phyloP scores from a whole-genome alignment of 148 eudicot genomes.

The Fagopyrum homotropicum region DNA sequence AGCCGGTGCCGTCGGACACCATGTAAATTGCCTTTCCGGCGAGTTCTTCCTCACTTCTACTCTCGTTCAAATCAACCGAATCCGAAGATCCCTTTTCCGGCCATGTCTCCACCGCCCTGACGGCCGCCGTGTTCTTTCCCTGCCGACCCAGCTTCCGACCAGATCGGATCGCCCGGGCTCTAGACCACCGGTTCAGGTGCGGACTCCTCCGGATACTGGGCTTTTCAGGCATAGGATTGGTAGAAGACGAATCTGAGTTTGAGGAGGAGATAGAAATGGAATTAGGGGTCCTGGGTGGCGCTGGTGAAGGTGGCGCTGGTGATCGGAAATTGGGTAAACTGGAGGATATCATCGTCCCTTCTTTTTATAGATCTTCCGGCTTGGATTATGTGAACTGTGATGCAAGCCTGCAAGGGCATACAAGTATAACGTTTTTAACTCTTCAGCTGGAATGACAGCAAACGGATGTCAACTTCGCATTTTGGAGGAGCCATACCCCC shows the following conservation, averaged over 20 bases:
- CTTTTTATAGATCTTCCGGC: not conserved
- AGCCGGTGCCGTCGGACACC: conserved; percentile 92
- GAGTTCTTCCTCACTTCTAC: conserved; percentile 12
- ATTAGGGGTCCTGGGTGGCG: not conserved
- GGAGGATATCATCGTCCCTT: not conserved
- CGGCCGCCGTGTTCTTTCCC: conserved; percentile 8
- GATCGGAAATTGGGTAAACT: conserved; percentile 3
- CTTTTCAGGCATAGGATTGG: conserved; percentile 26
- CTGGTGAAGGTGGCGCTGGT: not conserved
- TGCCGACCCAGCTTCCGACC: conserved; percentile 54
- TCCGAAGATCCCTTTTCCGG: not conserved
- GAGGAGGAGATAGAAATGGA: not conserved
- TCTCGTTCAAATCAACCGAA: conserved; percentile 3
- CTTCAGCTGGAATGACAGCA: too few species aligned
- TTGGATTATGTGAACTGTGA: too few species aligned
- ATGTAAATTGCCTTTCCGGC: conserved; percentile 64
- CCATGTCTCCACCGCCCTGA: conserved; percentile 1
- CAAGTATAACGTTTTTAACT: too few species aligned
- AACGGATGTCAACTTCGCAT: too few species aligned
- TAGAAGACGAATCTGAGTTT: conserved; percentile 1
- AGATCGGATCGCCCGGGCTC: conserved; percentile 66
- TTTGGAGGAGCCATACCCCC: too few species aligned
- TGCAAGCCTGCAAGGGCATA: too few species aligned
- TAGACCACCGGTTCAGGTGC: conserved; percentile 77
- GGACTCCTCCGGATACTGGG: conserved; percentile 32